Base-by-base conservation (phyloP, 495 filamentous ascomycete genomes). In the Chlorociboria aeruginascens region DNA sequence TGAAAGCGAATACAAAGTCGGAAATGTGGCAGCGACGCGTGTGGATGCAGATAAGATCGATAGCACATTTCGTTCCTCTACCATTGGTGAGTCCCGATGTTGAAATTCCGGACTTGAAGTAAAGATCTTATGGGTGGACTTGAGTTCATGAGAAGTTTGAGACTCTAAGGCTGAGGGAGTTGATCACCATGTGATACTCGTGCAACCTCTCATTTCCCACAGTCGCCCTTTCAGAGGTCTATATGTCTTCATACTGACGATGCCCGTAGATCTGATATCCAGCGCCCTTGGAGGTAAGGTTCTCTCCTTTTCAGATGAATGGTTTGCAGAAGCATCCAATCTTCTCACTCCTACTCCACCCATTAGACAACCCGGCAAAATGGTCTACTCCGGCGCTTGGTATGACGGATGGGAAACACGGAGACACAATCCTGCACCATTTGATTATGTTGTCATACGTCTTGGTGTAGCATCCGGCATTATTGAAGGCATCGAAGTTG, bases 381-480 rank as follows among this genome's bases (percentile, higher is more conserved):
- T 89, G 71, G 79, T 88, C 41, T 79, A 82, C 58, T 76, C 86
- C 8, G 89, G 89, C 50, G 85, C 86, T 17, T 96, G 89, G 89
- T 95, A 89, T 63, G 89, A 96, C 60, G 89, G 89, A 20, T 95
- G 89, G 89, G 89, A 96, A 63, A 94, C 88, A 2, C 75, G 89
- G 12, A 71, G 89, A 40, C 89, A 95, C 69, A 96, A 96, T 62
- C 65, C 73, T 0, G 70, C 77, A 25, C 73, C 78, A 3, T 86
- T 82, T 53, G 89, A 96, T 65, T 95, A 83, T 81, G 86, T 88
- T 1, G 76, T 89, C 32, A 78, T 94, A 42, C 70, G 72, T 42
- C 78, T 94, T 4, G 89, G 89, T 32, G 85, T 89, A 8, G 76
- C 83, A 8, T 83, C 79, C 7, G 89, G 85, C 8, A 72, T 66